A percentile compares a stretch with the other conserved stretches of the same genome.
Evolutionary conservation across 352 stramenopile species (phyloP).

Genomic region (Pythium folliculosum): DNA sequence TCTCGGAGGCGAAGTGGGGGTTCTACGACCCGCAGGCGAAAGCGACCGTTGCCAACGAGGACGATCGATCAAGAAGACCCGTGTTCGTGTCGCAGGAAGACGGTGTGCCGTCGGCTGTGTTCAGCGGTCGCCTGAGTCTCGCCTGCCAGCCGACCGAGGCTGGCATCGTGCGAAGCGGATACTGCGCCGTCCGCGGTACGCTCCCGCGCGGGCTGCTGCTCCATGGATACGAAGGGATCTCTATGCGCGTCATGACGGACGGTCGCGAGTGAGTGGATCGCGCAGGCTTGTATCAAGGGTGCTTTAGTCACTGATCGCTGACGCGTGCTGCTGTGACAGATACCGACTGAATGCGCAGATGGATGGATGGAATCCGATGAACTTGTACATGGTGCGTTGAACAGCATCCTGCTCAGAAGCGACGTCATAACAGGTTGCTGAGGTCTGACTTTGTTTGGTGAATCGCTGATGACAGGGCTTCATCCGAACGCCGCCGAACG

Average conservation of each 20-base stretch:
- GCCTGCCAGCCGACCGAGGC: slow-evolving; percentile 76
- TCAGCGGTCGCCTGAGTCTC: slow-evolving; percentile 69
- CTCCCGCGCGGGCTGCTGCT: slow-evolving; percentile 57
- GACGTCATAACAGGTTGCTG: neutral
- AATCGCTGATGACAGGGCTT: slow-evolving; percentile 48
- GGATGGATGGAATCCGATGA: slow-evolving; percentile 86
- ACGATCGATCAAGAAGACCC: slow-evolving; percentile 8
- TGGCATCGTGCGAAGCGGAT: slow-evolving; percentile 80
- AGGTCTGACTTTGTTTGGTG: neutral
- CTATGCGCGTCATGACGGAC: slow-evolving; percentile 87
- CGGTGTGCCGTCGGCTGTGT: slow-evolving; percentile 57
- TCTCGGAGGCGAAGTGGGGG: slow-evolving; percentile 72
- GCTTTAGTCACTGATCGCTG: neutral
- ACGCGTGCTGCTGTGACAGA: slow-evolving; percentile 21
- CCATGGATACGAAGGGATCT: slow-evolving; percentile 82
- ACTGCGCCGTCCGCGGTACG: slow-evolving; percentile 73
- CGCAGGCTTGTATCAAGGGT: too few species aligned
- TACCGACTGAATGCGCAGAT: slow-evolving; percentile 86
- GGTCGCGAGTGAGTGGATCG: slow-evolving; percentile 58
- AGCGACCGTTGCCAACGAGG: neutral
- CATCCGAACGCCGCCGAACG: slow-evolving; percentile 71
- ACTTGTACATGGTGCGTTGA: slow-evolving; percentile 77
- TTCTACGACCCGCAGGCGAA: slow-evolving; percentile 50
- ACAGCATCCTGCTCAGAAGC: neutral
- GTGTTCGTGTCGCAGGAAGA: slow-evolving; percentile 54